Evolutionary conservation across 306 rosid species (phyloP).

Genomic region (Heteromeles arbutifolia): DNA sequence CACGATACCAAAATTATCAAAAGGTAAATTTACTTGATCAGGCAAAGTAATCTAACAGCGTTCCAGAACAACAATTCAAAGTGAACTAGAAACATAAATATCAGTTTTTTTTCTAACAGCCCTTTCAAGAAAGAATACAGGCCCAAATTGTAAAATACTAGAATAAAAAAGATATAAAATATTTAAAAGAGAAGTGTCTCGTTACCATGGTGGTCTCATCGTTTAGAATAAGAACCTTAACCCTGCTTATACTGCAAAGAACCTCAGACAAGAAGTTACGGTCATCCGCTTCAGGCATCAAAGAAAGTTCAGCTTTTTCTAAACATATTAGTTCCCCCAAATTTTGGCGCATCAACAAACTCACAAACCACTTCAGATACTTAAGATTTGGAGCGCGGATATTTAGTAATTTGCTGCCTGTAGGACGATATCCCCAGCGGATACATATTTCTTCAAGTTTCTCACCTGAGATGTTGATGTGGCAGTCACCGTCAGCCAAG

Average conservation of each 20-base stretch:
- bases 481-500: no score
- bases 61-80: no score
- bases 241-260: not conserved
- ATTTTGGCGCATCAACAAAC: not conserved
- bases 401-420: no score
- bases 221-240: not conserved
- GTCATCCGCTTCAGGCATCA: not conserved
- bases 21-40: no score
- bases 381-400: no score
- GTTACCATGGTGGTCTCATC: not conserved
- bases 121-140: not conserved
- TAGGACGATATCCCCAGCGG: no score
- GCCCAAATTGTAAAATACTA: not conserved
- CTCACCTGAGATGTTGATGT: not conserved
- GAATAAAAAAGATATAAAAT: not conserved
- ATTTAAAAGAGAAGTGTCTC: no score
- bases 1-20: no score
- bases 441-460: not conserved
- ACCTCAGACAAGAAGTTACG: not conserved
- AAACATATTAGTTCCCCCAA: not conserved
- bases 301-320: not conserved
- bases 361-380: not conserved
- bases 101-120: not conserved
- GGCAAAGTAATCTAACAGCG: no score
- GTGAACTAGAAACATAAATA: no score